Evolutionary conservation across 176 grass and related monocot genomes (phyloP).

Genomic region (Alloteropsis semialata): DNA sequence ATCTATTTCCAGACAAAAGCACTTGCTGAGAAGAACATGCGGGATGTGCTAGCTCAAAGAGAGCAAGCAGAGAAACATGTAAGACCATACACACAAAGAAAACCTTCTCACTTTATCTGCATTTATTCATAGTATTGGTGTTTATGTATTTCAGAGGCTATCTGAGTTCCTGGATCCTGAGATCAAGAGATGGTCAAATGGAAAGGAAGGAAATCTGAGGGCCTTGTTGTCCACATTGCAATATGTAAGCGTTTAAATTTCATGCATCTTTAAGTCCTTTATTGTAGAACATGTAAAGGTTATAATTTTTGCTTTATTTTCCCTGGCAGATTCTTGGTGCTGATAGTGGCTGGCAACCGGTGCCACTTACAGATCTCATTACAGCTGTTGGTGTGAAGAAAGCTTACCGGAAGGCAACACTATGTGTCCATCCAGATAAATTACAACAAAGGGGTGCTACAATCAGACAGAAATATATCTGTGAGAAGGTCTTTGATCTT

Average conservation of each 20-base stretch:
- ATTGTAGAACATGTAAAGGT: not conserved
- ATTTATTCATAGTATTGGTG: slow-evolving; percentile 18
- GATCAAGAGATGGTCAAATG: slow-evolving; percentile 95
- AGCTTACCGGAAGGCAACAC: slow-evolving; percentile 90
- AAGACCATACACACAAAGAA: slow-evolving; percentile 20
- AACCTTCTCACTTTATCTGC: not conserved
- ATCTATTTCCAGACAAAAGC: slow-evolving; percentile 71
- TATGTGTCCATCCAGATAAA: slow-evolving; percentile 96
- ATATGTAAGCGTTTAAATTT: slow-evolving; percentile 51
- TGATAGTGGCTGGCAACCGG: slow-evolving; percentile 87
- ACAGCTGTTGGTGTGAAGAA: slow-evolving; percentile 86
- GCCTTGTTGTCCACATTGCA: slow-evolving; percentile 91
- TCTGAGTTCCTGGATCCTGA: slow-evolving; percentile 89
- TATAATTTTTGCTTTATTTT: not conserved
- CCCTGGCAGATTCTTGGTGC: slow-evolving; percentile 71
- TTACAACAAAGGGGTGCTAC: slow-evolving; percentile 91
- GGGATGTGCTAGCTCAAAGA: slow-evolving; percentile 85
- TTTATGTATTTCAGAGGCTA: slow-evolving; percentile 67
- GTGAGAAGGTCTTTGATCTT: slow-evolving; percentile 97
- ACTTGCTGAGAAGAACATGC: slow-evolving; percentile 86
- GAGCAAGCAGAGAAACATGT: slow-evolving; percentile 95
- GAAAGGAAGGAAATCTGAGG: slow-evolving; percentile 95
- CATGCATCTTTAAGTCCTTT: not conserved
- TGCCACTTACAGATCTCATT: slow-evolving; percentile 90
- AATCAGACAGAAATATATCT: slow-evolving; percentile 91